Evolutionary conservation across 2,329 filamentous ascomycete species (phyloP).

Genomic region (Rhynchosporium secalis): DNA sequence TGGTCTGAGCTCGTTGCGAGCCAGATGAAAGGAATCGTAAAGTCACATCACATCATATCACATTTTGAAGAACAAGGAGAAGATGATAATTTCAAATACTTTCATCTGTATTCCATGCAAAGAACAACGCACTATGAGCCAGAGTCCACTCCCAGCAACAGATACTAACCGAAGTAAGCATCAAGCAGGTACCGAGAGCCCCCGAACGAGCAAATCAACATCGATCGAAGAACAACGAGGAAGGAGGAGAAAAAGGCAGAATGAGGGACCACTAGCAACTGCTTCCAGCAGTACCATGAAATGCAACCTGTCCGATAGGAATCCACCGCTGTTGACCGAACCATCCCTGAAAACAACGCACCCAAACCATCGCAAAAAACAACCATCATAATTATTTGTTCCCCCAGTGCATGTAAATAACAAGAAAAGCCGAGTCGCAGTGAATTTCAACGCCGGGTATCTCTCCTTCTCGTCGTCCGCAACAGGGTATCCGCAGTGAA

Average conservation of each 20-base stretch:
- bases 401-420: background rate
- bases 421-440: slow-evolving; percentile 5
- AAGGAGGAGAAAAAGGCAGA: background rate
- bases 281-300: slow-evolving; percentile 2
- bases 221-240: slow-evolving; percentile 9
- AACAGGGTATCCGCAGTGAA: slow-evolving; percentile 10
- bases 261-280: background rate
- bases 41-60: background rate
- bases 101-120: slow-evolving; percentile 5
- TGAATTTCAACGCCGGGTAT: slow-evolving; percentile 4
- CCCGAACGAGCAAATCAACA: background rate
- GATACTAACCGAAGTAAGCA: background rate
- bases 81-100: background rate
- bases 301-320: background rate
- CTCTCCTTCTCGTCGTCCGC: slow-evolving; percentile 1
- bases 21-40: too few relatives aligned
- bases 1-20: too few relatives aligned
- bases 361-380: background rate
- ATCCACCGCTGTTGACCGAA: background rate
- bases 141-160: background rate
- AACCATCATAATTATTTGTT: background rate
- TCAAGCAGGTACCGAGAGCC: slow-evolving; percentile 4
- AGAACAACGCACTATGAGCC: slow-evolving; percentile 10
- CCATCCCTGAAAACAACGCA: slow-evolving; percentile 3
- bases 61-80: background rate